A percentile compares a stretch with the other conserved stretches of the same genome.
Conservation (phyloP, 768 basidiomycete genomes). For the Boletus rubescentipes region DNA sequence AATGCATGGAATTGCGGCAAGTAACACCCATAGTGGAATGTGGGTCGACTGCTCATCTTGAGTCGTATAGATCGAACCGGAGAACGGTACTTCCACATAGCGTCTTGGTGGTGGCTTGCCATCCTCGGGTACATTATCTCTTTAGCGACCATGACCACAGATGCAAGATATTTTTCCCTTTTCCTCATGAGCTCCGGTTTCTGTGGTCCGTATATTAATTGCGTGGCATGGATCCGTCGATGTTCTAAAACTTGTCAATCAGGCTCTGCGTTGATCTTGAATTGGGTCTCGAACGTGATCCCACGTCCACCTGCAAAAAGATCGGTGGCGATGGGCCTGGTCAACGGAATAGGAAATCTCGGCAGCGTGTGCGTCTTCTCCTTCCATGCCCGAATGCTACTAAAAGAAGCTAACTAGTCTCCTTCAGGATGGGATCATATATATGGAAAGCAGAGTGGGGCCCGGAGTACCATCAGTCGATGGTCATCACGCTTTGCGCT, state of each 20-base stretch:
- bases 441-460: conserved; percentile 63
- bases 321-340: conserved; percentile 58
- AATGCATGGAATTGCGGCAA: conserved; percentile 55
- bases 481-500: conserved; percentile 47
- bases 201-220: conserved; percentile 30
- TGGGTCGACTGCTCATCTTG: neutral
- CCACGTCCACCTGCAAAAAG: conserved; percentile 56
- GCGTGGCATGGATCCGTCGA: neutral
- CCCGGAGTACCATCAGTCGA: conserved; percentile 60
- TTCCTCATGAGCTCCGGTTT: conserved; percentile 63
- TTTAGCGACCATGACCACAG: conserved; percentile 50
- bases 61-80: conserved; percentile 48
- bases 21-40: neutral
- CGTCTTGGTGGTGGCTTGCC: conserved; percentile 55
- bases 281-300: conserved; percentile 63
- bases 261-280: conserved; percentile 46
- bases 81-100: conserved; percentile 64
- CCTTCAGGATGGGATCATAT: conserved; percentile 55
- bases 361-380: conserved; percentile 49
- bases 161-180: conserved; percentile 57
- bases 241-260: neutral
- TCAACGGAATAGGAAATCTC: conserved; percentile 57
- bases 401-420: neutral
- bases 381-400: neutral
- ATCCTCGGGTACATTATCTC: conserved; percentile 61